Conservation (phyloP, 2,329 filamentous ascomycete genomes). For the Pezicula radicicola region DNA sequence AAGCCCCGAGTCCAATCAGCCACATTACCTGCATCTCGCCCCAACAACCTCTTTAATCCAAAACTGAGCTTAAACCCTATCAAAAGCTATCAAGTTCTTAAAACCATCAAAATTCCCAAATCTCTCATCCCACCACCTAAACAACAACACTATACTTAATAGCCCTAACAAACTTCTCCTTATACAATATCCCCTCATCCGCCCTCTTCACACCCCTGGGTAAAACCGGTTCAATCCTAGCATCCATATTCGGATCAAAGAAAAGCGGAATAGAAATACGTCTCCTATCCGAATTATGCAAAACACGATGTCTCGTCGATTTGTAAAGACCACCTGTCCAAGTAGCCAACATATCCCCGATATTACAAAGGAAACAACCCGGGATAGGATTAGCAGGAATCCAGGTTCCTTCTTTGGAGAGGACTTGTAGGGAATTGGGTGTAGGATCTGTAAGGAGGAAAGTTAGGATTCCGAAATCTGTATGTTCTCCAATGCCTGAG, state of each 20-base stretch:
- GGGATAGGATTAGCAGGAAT: slow-evolving; percentile 11
- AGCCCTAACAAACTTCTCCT: slow-evolving; percentile 6
- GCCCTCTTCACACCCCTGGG: not conserved
- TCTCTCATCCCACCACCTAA: not conserved
- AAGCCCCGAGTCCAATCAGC: too few relatives aligned
- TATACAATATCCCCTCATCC: slow-evolving; percentile 5
- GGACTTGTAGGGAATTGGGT: slow-evolving; percentile 12
- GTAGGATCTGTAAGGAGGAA: slow-evolving; percentile 13
- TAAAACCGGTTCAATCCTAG: slow-evolving; percentile 8
- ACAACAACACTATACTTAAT: slow-evolving; percentile 5
- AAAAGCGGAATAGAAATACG: slow-evolving; percentile 12
- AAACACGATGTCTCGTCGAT: not conserved
- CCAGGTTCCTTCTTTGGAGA: slow-evolving; percentile 10
- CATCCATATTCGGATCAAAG: slow-evolving; percentile 12
- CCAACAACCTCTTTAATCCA: too few relatives aligned
- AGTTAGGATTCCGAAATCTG: slow-evolving; percentile 16
- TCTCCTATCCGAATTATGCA: slow-evolving; percentile 1
- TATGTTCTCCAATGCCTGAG: slow-evolving; percentile 11
- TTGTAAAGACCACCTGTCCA: slow-evolving; percentile 6
- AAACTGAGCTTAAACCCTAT: too few relatives aligned
- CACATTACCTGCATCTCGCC: too few relatives aligned
- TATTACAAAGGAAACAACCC: slow-evolving; percentile 8
- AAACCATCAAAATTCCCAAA: too few relatives aligned
- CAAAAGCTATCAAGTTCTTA: too few relatives aligned
- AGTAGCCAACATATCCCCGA: slow-evolving; percentile 7